Evolutionary conservation across 768 basidiomycete species (phyloP).

Genomic region (Hericium alpestre): DNA sequence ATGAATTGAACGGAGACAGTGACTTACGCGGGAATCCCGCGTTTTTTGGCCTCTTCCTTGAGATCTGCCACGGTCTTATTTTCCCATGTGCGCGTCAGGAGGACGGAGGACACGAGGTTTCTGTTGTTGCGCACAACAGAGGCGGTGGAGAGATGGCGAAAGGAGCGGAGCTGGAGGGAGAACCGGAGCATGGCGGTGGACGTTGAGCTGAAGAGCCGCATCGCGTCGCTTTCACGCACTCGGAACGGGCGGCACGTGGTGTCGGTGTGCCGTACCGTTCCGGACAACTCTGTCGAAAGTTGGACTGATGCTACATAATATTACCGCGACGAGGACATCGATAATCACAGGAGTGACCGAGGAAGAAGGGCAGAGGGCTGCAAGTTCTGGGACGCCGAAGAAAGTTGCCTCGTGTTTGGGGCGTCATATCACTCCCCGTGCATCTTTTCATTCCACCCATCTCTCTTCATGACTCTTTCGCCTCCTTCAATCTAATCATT

Average conservation of each 20-base stretch:
- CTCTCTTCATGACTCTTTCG: background rate
- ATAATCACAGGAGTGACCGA: background rate
- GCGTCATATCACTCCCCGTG: slow-evolving; percentile 1
- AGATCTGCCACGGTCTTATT: slow-evolving; percentile 39
- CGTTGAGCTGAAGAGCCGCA: background rate
- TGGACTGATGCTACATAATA: no score
- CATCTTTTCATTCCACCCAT: slow-evolving; percentile 2
- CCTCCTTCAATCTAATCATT: slow-evolving; percentile 3
- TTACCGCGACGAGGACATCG: no score
- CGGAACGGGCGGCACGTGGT: no score
- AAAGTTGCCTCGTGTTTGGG: slow-evolving; percentile 10
- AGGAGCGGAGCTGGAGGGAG: slow-evolving; percentile 15
- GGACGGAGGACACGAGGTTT: slow-evolving; percentile 41
- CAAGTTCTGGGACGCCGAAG: background rate
- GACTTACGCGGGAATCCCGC: slow-evolving; percentile 45
- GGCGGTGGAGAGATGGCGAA: slow-evolving; percentile 8
- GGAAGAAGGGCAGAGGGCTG: background rate
- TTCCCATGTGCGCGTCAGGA: slow-evolving; percentile 48
- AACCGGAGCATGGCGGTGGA: slow-evolving; percentile 19
- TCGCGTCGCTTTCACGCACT: background rate
- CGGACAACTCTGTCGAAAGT: no score
- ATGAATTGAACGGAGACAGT: slow-evolving; percentile 2
- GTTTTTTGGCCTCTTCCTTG: slow-evolving; percentile 40
- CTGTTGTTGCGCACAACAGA: slow-evolving; percentile 9
- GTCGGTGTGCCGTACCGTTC: no score